Conservation (phyloP, 306 rosid genomes). For the Albizia julibrissin region DNA sequence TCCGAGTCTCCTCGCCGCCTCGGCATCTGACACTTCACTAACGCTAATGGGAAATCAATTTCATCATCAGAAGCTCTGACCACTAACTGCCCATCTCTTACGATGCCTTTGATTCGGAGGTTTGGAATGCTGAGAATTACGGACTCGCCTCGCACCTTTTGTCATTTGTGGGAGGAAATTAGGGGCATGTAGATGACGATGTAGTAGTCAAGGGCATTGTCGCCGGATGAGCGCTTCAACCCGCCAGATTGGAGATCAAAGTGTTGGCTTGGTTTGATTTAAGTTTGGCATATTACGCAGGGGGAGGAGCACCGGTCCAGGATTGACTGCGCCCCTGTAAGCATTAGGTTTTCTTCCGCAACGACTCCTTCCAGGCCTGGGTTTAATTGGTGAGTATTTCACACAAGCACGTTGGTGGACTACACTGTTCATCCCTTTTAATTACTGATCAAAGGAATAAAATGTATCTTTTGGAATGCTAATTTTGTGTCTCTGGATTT, state of each 20-base stretch:
- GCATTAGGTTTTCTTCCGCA: neutral
- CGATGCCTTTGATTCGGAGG: conserved; percentile 24
- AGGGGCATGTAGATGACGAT: neutral
- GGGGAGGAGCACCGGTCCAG: neutral
- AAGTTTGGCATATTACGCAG: conserved; percentile 5
- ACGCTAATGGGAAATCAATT: conserved; percentile 30
- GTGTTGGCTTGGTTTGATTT: conserved; percentile 15
- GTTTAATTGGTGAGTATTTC: conserved; percentile 18
- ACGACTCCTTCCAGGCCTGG: conserved; percentile 13
- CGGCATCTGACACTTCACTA: conserved; percentile 9
- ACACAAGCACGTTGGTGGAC: neutral
- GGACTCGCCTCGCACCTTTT: conserved; percentile 22
- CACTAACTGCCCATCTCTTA: conserved; percentile 15
- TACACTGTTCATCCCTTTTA: neutral
- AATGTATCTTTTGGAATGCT: neutral
- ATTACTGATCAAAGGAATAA: neutral
- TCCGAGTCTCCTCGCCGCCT: conserved; percentile 31
- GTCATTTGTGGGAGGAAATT: neutral
- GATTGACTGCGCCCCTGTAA: conserved; percentile 24
- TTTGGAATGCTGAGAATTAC: neutral
- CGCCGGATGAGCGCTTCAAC: conserved; percentile 17
- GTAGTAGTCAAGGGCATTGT: conserved; percentile 17
- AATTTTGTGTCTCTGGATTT: neutral
- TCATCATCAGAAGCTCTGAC: conserved; percentile 31
- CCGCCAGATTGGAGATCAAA: conserved; percentile 15